phyloP scores from a whole-genome alignment of 1,284 basidiomycete species.

The Blastosporella zonata region DNA sequence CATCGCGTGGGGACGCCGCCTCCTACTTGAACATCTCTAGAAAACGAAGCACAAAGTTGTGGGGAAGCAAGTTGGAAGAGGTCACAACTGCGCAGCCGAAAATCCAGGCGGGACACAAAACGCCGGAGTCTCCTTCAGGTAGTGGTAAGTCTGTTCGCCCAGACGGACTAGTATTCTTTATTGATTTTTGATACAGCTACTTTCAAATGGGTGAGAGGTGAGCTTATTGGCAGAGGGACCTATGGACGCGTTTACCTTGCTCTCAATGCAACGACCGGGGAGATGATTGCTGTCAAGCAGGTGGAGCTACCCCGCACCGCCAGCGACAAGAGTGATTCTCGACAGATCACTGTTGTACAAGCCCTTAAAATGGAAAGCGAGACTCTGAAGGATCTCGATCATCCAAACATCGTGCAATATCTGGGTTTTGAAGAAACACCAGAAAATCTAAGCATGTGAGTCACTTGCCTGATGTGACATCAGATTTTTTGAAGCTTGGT shows the following conservation, averaged over 20 bases:
- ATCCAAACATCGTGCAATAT: slow-evolving; percentile 96
- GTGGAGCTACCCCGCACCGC: slow-evolving; percentile 92
- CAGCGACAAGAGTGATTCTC: slow-evolving; percentile 84
- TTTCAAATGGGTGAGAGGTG: slow-evolving; percentile 98
- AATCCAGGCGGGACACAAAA: slow-evolving; percentile 41
- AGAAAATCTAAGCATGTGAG: slow-evolving; percentile 89
- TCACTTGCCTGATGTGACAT: slow-evolving; percentile 19
- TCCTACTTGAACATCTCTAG: slow-evolving; percentile 53
- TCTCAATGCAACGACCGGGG: slow-evolving; percentile 96
- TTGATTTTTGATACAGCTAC: slow-evolving; percentile 54
- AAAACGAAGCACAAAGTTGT: slow-evolving; percentile 91
- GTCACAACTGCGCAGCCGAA: slow-evolving; percentile 74
- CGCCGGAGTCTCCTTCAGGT: slow-evolving; percentile 56
- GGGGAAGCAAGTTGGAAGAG: slow-evolving; percentile 93
- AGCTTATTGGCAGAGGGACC: slow-evolving; percentile 95
- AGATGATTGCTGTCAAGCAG: slow-evolving; percentile 99
- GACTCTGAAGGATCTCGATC: slow-evolving; percentile 93
- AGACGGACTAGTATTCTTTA: slow-evolving; percentile 11
- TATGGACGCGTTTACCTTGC: slow-evolving; percentile 97
- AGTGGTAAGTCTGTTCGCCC: slow-evolving; percentile 52
- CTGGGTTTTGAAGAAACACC: slow-evolving; percentile 96
- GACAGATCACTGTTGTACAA: slow-evolving; percentile 85
- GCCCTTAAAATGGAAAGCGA: slow-evolving; percentile 94
- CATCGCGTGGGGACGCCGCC: slow-evolving; percentile 45
- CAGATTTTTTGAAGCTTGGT: slow-evolving; percentile 9